phyloP scores from a whole-genome alignment of 139 green algal species.

The Spirogloea muscicola region DNA sequence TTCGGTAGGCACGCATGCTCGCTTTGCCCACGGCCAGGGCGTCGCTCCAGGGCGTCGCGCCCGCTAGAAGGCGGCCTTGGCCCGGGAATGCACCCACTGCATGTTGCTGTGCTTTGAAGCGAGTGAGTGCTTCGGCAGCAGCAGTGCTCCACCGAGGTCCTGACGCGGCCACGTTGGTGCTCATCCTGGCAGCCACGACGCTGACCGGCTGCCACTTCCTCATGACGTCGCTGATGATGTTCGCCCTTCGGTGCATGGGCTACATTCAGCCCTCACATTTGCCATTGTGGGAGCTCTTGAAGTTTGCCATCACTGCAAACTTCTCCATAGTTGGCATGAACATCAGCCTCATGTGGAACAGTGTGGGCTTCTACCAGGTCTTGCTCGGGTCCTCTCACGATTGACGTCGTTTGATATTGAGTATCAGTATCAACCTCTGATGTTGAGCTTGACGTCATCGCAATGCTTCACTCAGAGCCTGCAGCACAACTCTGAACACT shows the following conservation, averaged over 20 bases:
- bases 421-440: too few relatives aligned
- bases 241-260: slow-evolving; percentile 3
- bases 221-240: slow-evolving; percentile 39
- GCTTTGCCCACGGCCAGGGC: too few relatives aligned
- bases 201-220: slow-evolving; percentile 44
- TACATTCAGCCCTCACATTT: slow-evolving; percentile 27
- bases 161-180: too few relatives aligned
- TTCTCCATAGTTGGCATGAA: slow-evolving; percentile 48
- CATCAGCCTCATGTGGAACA: slow-evolving; percentile 47
- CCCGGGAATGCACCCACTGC: too few relatives aligned
- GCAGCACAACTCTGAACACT: too few relatives aligned
- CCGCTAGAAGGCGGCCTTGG: too few relatives aligned
- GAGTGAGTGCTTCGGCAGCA: not conserved
- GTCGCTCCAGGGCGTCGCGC: too few relatives aligned
- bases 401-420: not conserved
- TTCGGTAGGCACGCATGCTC: slow-evolving; percentile 21
- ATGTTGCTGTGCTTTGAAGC: too few relatives aligned
- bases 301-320: slow-evolving; percentile 34
- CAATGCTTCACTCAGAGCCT: too few relatives aligned
- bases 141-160: not conserved
- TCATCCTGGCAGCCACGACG: slow-evolving; percentile 42
- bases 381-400: not conserved
- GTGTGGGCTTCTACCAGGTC: slow-evolving; percentile 44
- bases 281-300: slow-evolving; percentile 30
- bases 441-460: too few relatives aligned